Base-by-base conservation (phyloP, 2,329 filamentous ascomycete species). In the Lasiodiplodia gonubiensis region DNA sequence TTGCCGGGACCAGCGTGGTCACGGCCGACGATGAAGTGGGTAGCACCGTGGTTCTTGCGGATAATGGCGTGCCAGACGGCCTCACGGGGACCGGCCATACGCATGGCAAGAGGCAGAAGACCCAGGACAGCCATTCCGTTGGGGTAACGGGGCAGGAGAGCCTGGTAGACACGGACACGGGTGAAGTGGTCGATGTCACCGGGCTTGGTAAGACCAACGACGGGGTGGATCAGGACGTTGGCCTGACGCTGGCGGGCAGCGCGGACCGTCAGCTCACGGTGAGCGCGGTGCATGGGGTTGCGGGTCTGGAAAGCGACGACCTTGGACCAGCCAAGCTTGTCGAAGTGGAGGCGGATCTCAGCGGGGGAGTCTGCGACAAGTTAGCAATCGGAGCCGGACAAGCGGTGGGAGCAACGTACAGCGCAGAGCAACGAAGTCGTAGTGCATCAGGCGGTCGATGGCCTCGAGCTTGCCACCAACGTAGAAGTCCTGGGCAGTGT, bases 101-200 rank as follows among this genome's bases (percentile, higher is more conserved):
- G 92, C 95, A 99, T 99, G 75, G 95, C 95, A 71, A 99, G 87
- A 68, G 94, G 94, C 66, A 99, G 88, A 51, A 99, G 92, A 81
- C 93, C 94, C 71, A 99, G 89, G 48, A 96, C 93, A 68, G 95
- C 95, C 95, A 99, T 99, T 77, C 95, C 95, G 82, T 98, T 99
- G 81, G 95, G 95, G 84, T 99, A 99, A 78, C 95, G 89, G 73
- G 94, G 93, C 72, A 99, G 88, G 66, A 99, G 89, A 52, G 95
- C 94, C 87, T 98, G 92, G 88, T 99, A 99, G 76, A 97, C 95
- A 77, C 95, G 93, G 75, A 99, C 95, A 80, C 95, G 93, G 75
- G 95, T 99, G 86, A 99, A 99, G 87, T 99, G 95, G 83, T 99
- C 95, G 79, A 99, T 99, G 81, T 99, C 95, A 80, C 95, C 95